Evolutionary conservation across 108 stramenopile genomes (phyloP), one percentile per base, ranked within the genome.

Genomic region (Nitzschia sp.): DNA sequence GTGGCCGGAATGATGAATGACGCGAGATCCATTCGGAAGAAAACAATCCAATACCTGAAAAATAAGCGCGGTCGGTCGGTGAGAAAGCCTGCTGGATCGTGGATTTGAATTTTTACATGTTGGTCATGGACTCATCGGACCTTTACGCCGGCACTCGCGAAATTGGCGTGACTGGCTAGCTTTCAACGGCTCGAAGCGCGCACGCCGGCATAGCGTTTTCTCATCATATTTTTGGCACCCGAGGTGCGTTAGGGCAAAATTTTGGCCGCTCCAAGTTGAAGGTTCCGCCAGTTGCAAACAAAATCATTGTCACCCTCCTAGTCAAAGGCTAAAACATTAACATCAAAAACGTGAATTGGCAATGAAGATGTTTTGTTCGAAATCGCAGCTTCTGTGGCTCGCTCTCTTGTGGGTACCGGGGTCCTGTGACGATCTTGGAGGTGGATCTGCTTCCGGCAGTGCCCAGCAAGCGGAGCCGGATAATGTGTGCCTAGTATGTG

Each of bases 161-260:
- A 56, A 29, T 32, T 56, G 55, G 55, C 55, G 30, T 52, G 17
- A 52, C 38, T n/a, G n/a, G n/a, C n/a, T n/a, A 13, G 38, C 13
- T 4, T 52, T 23, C 50, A 52, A 52, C 50, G 50, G 50, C n/a
- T 52, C 8, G 28, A 15, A 8, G 55, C 28, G 29, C 30, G 55
- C 55, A 21, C 55, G 55, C 55, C 55, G 55, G 21, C 55, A 56
- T 56, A 5, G 27, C 55, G 23, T 56, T 27, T 32, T 2, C 27
- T 32, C 55, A 56, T 56, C 25, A 56, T 50, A 50, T 50, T 50
- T 50, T 50, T 50, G 48, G 48, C 21, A n/a, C 48, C 13, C 19
- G 9, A 5, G 27, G 29, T 56, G 55, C 55, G 55, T 56, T 56
- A 9, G 9, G 29, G 55, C 25, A 56, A 56, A 56, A 56, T 32